These are phyloP conservation scores for Candida silvicultrix DNA, from an alignment of 805 yeast species.

Conservation along the genomic window DNA sequence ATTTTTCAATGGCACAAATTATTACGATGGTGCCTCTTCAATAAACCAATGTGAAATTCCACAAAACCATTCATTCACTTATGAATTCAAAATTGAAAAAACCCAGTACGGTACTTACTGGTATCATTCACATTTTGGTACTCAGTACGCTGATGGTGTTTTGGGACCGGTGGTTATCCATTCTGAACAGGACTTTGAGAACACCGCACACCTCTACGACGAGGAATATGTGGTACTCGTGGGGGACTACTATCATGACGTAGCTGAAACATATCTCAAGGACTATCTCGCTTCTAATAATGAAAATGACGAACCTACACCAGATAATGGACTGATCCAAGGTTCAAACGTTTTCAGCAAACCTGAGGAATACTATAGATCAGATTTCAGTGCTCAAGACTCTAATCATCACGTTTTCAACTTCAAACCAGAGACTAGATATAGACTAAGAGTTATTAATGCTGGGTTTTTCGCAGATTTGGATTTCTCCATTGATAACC, in stretches of 20 bases:
- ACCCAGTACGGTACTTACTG: slow-evolving; percentile 45
- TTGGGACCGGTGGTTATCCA: slow-evolving; percentile 48
- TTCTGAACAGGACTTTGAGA: slow-evolving; percentile 27
- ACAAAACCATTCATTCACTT: slow-evolving; percentile 33
- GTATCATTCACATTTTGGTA: slow-evolving; percentile 49
- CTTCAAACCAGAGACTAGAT: slow-evolving; percentile 37
- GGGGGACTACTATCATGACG: slow-evolving; percentile 44
- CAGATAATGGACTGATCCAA: slow-evolving; percentile 38
- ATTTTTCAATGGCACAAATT: slow-evolving; percentile 35
- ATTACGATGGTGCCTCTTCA: slow-evolving; percentile 45
- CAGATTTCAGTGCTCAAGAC: slow-evolving; percentile 14
- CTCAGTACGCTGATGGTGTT: slow-evolving; percentile 43
- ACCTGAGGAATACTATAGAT: slow-evolving; percentile 18
- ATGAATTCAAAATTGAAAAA: slow-evolving; percentile 32
- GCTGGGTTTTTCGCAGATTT: slow-evolving; percentile 47
- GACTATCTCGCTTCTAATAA: slow-evolving; percentile 34
- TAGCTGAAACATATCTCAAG: slow-evolving; percentile 18
- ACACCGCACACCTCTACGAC: slow-evolving; percentile 34
- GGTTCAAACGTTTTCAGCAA: slow-evolving; percentile 28
- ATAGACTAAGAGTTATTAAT: slow-evolving; percentile 41
- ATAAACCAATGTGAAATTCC: slow-evolving; percentile 44
- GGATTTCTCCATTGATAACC: slow-evolving; percentile 44
- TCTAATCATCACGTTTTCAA: slow-evolving; percentile 17
- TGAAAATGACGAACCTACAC: slow-evolving; percentile 46
- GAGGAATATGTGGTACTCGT: slow-evolving; percentile 39